Evolutionary conservation across 2,329 filamentous ascomycete genomes (phyloP), one percentile per base, ranked within the genome.

Genomic region (Dothistroma pini): DNA sequence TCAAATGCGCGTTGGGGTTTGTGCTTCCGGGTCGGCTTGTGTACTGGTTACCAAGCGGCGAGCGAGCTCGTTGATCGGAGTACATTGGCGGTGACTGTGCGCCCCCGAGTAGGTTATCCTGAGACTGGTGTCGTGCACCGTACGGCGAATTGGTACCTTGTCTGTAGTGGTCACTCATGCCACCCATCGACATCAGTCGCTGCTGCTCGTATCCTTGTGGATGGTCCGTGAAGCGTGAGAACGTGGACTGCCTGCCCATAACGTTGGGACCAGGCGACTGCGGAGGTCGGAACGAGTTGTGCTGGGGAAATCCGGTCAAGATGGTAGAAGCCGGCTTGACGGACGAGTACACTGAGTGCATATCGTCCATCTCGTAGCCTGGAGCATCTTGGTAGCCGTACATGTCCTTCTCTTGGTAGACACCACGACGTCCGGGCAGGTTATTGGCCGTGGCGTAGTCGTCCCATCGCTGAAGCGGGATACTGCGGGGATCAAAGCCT

Each of bases 381-480:
- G 89, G 70, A 34, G 70, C 67, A 16, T 70, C 62, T 56, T 71
- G 69, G 47, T 66, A 64, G 32, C 59, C 58, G 47, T 58, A 29
- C 31, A 38, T 65, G 22, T 68, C 70, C 64, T 72, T 72, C 64
- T 72, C 70, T 34, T 64, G 61, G 38, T 63, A 69, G 66, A 64
- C 56, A 57, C 92, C 93, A 62, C 95, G 91, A 62, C 93, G 91
- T 19, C 95, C 95, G 35, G 95, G 95, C 8, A 99, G 87, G 69
- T 90, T 90, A 79, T 97, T 97, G 63, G 83, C 76, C 41, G 87
- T 74, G 7, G 95, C 95, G 70, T 99, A 99, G 75, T 97, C 95
- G 74, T 99, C 95, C 95, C 95, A 99, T 65, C 91, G 86, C 77
- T 97, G 93, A 12, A 97, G 85, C 34, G 95, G 95, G 73, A 99